Percentiles rank a stretch among this genome's conserved stretches.
Evolutionary conservation across 371 early-diverging fungal species (phyloP).

Genomic region (Syncephalastrum monosporum): DNA sequence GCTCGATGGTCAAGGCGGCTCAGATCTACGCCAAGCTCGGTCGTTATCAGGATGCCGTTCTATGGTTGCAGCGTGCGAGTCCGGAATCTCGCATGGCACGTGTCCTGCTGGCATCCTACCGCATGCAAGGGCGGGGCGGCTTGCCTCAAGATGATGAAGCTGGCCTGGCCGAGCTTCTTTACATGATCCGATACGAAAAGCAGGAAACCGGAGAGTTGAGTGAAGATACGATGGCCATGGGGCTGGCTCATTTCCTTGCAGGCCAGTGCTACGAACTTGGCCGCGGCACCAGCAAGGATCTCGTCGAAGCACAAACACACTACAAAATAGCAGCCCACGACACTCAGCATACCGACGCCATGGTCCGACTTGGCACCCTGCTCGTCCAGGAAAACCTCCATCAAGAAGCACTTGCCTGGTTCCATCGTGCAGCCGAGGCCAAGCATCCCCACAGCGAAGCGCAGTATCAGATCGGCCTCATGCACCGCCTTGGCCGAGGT

Average conservation of each 20-base stretch:
- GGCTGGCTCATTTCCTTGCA: conserved; percentile 11
- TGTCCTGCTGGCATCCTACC: conserved; percentile 18
- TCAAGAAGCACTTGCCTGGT: conserved; percentile 28
- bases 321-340: conserved; percentile 6
- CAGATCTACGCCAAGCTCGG: conserved; percentile 12
- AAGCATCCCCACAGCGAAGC: conserved; percentile 25
- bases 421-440: conserved; percentile 24
- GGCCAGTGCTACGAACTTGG: conserved; percentile 26
- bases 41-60: conserved; percentile 14
- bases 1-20: conserved; percentile 18
- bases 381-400: not conserved
- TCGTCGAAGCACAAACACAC: conserved; percentile 1
- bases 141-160: conserved; percentile 13
- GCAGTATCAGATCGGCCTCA: conserved; percentile 30
- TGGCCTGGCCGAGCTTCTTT: conserved; percentile 6
- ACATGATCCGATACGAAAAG: conserved; percentile 3
- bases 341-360: conserved; percentile 13
- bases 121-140: conserved; percentile 18
- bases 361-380: conserved; percentile 13
- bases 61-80: conserved; percentile 11
- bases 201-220: not conserved
- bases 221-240: conserved; percentile 6
- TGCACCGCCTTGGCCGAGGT: conserved; percentile 25
- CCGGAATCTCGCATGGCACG: conserved; percentile 10
- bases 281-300: conserved; percentile 24